These are phyloP conservation scores for Artomyces pyxidatus DNA, from an alignment of 768 basidiomycete genomes.

Conservation along the genomic window DNA sequence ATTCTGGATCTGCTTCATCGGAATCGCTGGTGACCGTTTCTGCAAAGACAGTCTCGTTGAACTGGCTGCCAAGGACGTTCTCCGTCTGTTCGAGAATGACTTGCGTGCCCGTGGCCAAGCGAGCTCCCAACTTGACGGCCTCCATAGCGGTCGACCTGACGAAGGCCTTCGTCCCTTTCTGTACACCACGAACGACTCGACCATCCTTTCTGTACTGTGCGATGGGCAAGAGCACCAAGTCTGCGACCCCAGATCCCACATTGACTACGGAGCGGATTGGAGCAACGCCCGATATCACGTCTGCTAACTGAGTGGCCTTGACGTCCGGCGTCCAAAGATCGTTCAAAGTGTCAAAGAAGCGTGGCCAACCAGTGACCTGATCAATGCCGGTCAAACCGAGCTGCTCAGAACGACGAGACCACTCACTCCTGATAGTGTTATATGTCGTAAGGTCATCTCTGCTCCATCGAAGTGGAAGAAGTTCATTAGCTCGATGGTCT, in stretches of 20 bases:
- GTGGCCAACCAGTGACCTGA: constrained; percentile 89
- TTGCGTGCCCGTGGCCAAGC: constrained; percentile 93
- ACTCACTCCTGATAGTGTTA: constrained; percentile 83
- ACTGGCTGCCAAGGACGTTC: constrained; percentile 76
- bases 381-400: constrained; percentile 1
- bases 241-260: constrained; percentile 94
- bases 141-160: constrained; percentile 93
- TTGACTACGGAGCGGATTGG: constrained; percentile 97
- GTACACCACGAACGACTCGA: constrained; percentile 83
- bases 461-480: constrained; percentile 99
- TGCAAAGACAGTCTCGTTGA: constrained; percentile 53
- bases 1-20: constrained; percentile 20
- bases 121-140: constrained; percentile 90
- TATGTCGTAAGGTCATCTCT: constrained; percentile 94
- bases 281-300: constrained; percentile 93
- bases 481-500: constrained; percentile 96
- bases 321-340: constrained; percentile 99
- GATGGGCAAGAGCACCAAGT: constrained; percentile 91
- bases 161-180: constrained; percentile 90
- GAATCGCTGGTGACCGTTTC: constrained; percentile 45
- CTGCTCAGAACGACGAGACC: not conserved
- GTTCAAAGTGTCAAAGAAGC: constrained; percentile 85
- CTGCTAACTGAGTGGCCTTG: constrained; percentile 94
- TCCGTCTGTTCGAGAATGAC: constrained; percentile 96
- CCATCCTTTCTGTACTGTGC: constrained; percentile 98